A percentile compares a stretch with the other conserved stretches of the same genome.
Evolutionary conservation across 1,284 basidiomycete genomes (phyloP).

Genomic region (Volvariella volvacea): DNA sequence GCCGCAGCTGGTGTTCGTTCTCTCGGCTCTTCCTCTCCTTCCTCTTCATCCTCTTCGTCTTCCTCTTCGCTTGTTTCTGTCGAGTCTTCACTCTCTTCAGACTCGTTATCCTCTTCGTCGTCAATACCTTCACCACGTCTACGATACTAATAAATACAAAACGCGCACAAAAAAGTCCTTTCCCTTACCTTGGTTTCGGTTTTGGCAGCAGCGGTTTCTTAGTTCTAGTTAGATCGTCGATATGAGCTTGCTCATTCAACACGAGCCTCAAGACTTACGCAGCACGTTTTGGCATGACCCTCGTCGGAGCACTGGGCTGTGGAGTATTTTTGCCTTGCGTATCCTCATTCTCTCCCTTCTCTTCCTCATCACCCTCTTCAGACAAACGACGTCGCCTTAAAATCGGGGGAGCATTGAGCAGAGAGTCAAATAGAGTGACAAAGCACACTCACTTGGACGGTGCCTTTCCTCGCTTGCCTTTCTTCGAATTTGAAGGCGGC

Average conservation of each 20-base stretch:
- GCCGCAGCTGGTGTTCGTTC: no score
- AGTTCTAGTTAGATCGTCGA: constrained; percentile 16
- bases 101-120: constrained; percentile 6
- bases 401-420: neutral
- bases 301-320: constrained; percentile 25
- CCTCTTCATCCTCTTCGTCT: constrained; percentile 6
- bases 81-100: constrained; percentile 8
- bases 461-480: constrained; percentile 1
- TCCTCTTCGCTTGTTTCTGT: constrained; percentile 10
- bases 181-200: no score
- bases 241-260: neutral
- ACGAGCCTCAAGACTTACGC: constrained; percentile 24
- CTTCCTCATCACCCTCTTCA: constrained; percentile 32
- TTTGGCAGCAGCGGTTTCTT: constrained; percentile 20
- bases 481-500: constrained; percentile 2
- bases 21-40: constrained; percentile 9
- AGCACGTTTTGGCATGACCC: constrained; percentile 35
- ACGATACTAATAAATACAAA: constrained; percentile 4
- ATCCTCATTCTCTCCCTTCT: constrained; percentile 14
- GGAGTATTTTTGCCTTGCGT: constrained; percentile 13
- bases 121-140: constrained; percentile 10
- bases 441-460: constrained; percentile 3
- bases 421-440: neutral
- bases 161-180: no score
- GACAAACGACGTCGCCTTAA: constrained; percentile 6